A percentile compares a stretch with the other conserved stretches of the same genome.
Evolutionary conservation across 345 rosid species (phyloP).

Genomic region (Syzygium aqueum): DNA sequence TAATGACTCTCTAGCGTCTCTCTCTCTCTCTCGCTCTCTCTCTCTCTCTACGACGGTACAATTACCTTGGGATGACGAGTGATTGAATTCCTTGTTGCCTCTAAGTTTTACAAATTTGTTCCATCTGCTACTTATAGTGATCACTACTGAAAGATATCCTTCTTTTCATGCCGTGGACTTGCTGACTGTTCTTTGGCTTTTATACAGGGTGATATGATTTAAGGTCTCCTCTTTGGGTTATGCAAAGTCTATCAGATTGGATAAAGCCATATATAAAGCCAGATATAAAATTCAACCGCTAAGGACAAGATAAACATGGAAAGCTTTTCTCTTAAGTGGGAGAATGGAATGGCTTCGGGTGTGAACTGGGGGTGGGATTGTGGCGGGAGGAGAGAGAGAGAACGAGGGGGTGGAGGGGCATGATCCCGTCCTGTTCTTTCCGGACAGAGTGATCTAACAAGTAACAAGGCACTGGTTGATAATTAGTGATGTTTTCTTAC

Average conservation of each 20-base stretch:
- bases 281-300: neutral
- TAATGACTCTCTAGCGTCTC: neutral
- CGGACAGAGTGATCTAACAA: neutral
- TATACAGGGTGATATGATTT: neutral
- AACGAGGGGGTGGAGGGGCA: neutral
- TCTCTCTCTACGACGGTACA: neutral
- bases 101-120: neutral
- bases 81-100: neutral
- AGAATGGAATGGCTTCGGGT: neutral
- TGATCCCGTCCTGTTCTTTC: neutral
- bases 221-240: neutral
- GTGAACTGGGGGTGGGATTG: neutral
- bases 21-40: neutral
- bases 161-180: neutral
- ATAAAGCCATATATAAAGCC: neutral
- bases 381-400: neutral
- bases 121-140: neutral
- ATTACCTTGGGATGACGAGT: neutral
- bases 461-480: neutral
- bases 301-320: neutral
- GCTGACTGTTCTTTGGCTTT: neutral
- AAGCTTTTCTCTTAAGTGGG: neutral
- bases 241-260: neutral
- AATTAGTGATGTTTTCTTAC: too few species aligned
- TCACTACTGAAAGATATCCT: neutral